These are phyloP conservation scores for Plasmodium gallinaceum DNA, from an alignment of 169 alveolate species.

Conservation along the genomic window DNA sequence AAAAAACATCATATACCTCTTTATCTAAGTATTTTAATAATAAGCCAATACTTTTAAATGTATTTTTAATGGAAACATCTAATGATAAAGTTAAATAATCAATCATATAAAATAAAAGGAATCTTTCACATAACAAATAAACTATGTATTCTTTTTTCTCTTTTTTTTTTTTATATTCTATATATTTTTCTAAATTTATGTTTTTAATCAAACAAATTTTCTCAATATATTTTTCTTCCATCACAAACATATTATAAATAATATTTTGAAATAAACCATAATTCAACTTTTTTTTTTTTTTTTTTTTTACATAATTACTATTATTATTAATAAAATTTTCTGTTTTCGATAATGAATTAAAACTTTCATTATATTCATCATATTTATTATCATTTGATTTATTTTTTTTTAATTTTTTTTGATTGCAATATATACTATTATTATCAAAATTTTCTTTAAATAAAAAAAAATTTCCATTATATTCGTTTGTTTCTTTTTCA, in stretches of 20 bases:
- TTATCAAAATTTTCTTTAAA: neutral
- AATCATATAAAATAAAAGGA: conserved; percentile 63
- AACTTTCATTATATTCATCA: no score
- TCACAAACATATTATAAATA: conserved; percentile 40
- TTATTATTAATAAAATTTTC: neutral
- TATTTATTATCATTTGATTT: no score
- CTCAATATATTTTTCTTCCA: conserved; percentile 63
- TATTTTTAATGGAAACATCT: conserved; percentile 60
- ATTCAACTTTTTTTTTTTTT: neutral
- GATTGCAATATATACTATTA: no score
- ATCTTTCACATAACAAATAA: conserved; percentile 60
- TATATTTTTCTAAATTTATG: conserved; percentile 48
- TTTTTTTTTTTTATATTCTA: conserved; percentile 65
- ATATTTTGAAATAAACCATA: conserved; percentile 18
- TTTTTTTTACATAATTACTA: neutral
- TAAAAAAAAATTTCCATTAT: neutral
- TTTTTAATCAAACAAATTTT: conserved; percentile 65
- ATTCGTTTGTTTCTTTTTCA: neutral
- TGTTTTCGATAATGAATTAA: no score
- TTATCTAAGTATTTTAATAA: conserved; percentile 50
- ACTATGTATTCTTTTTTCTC: conserved; percentile 67
- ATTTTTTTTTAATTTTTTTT: no score
- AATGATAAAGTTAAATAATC: conserved; percentile 66
- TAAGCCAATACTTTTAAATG: conserved; percentile 55
- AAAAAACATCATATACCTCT: conserved; percentile 62